A percentile compares a stretch with the other conserved stretches of the same genome.
Conservation (phyloP, 257 asterid species). For the Jacaranda mimosifolia region DNA sequence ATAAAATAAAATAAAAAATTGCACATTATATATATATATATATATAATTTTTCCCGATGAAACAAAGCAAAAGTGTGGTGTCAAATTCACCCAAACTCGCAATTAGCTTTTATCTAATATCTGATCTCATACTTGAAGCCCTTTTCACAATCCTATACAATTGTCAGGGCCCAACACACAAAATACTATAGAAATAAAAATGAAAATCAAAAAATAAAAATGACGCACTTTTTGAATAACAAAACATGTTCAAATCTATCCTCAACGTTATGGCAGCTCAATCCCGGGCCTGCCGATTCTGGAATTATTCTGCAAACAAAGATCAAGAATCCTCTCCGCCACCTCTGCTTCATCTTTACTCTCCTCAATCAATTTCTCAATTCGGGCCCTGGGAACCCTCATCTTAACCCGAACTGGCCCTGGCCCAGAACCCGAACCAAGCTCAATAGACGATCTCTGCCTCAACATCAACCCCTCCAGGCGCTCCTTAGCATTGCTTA, state of each 20-base stretch:
- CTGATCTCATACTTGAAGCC: neutral
- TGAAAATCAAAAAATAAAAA: too few species aligned
- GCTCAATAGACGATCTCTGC: conserved; percentile 35
- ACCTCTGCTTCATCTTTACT: conserved; percentile 63
- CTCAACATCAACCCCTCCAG: conserved; percentile 58
- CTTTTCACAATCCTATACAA: conserved; percentile 17
- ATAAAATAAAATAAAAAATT: too few species aligned
- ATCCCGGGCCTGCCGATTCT: neutral
- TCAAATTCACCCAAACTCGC: neutral
- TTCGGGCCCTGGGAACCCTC: conserved; percentile 63
- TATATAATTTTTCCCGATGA: too few species aligned
- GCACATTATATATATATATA: too few species aligned
- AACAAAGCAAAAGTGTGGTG: neutral
- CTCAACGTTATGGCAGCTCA: neutral
- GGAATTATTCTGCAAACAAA: conserved; percentile 54
- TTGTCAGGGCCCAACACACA: neutral
- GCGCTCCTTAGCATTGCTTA: conserved; percentile 56
- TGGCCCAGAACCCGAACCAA: conserved; percentile 25
- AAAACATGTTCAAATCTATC: neutral
- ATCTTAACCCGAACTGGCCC: conserved; percentile 66
- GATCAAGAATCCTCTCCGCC: conserved; percentile 61
- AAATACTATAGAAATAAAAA: neutral
- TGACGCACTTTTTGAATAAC: too few species aligned
- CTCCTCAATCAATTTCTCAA: conserved; percentile 56
- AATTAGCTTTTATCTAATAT: neutral